A percentile compares a stretch with the other conserved stretches of the same genome.
phyloP scores from a whole-genome alignment of 345 rosid species.

The Boechera retrofracta region DNA sequence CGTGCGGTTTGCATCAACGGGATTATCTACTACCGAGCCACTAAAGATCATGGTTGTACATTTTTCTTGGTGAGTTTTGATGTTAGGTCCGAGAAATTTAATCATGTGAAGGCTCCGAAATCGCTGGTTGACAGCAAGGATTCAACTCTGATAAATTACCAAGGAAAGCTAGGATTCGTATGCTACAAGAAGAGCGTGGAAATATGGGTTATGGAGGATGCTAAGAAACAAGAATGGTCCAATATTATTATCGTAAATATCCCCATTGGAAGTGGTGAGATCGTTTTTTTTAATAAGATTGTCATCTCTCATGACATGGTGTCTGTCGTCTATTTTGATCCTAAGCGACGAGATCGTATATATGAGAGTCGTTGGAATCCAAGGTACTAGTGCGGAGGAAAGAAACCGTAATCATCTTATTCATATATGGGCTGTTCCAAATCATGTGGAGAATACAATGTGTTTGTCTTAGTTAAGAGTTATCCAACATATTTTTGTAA shows the following conservation, averaged over 20 bases:
- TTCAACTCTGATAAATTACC: background rate
- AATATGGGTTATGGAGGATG: background rate
- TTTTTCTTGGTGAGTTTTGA: background rate
- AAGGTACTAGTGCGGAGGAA: background rate
- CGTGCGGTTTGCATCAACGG: background rate
- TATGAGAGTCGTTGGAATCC: background rate
- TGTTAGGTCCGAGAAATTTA: background rate
- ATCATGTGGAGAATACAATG: background rate
- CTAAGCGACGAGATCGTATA: background rate
- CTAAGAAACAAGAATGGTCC: conserved; percentile 8
- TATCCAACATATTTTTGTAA: too few relatives aligned
- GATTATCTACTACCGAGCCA: background rate
- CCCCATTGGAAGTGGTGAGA: background rate
- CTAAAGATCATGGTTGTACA: background rate
- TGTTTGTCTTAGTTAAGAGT: background rate
- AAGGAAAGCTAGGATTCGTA: background rate
- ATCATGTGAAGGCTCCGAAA: background rate
- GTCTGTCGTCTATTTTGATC: background rate
- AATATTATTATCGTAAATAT: background rate
- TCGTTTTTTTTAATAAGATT: background rate
- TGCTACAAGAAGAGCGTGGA: background rate
- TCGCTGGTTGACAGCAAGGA: background rate
- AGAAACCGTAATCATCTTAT: background rate
- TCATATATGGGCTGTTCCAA: background rate
- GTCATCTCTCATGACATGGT: background rate